Base-by-base conservation (phyloP, 1,284 basidiomycete genomes). In the Flammula alnicola region DNA sequence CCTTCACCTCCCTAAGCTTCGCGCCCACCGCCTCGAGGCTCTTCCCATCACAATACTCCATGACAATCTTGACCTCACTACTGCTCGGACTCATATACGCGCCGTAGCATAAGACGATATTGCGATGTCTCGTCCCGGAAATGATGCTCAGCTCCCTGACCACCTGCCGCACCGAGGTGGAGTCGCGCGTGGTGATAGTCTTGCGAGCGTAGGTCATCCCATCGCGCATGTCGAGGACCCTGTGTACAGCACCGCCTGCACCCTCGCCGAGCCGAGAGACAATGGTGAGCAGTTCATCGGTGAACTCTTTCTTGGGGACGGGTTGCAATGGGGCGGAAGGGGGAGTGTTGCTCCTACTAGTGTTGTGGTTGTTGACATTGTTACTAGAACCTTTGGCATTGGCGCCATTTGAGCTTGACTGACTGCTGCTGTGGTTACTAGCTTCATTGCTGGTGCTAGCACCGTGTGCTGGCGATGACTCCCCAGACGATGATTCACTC, bases 71-170 rank as follows among this genome's bases (percentile, higher is more conserved):
- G 63, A 99, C 91, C 70, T 95, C 92, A 54, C 91, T 91, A 47
- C 91, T 88, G 37, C 88, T 91, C 23, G 93, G 91, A 27, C 92
- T 91, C 68, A 98, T 88, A 72, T 95, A 99, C n/a, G 94, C 95
- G 44, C 95, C 96, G 63, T 93, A 91, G 72, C 96, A 98, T 48
- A 83, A 79, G 38, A 96, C 88, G 69, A 99, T 97, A 68, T 94
- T 95, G 49, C 84, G 75, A 62, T 96, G 93, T 33, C 83, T 77
- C 52, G 89, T 94, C 35, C 83, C 83, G 29, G 91, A 86, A 55
- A 94, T 91, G 69, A 98, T 94, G 40, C 85, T 83, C 51, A 99
- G 81, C 72, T 99, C 96, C 27, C 96, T 88, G 29, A 98, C 77
- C 50, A 98, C 84, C 73, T 99, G 95, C 61, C 88, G 91, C 65